Evolutionary conservation across 2,329 filamentous ascomycete species (phyloP).

Genomic region (Scopulariopsis brevicaulis): DNA sequence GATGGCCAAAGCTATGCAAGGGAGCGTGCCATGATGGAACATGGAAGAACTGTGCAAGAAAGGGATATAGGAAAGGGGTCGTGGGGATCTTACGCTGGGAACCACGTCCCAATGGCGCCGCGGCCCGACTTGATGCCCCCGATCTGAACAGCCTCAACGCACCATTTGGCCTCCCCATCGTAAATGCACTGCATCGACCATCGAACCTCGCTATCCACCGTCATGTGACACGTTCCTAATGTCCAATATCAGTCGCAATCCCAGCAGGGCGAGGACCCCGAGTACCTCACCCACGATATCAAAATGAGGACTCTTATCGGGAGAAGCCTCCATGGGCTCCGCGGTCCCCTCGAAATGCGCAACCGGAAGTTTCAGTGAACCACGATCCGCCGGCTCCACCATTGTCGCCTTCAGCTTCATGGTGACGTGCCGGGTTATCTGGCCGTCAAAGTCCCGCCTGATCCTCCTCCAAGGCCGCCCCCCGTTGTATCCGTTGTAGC

Average conservation of each 20-base stretch:
- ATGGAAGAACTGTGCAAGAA: not conserved
- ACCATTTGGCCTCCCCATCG: constrained; percentile 58
- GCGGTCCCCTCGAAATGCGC: constrained; percentile 58
- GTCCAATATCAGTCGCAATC: constrained; percentile 9
- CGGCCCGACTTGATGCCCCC: constrained; percentile 54
- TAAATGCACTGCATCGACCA: constrained; percentile 62
- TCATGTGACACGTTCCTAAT: constrained; percentile 51
- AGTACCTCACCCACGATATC: constrained; percentile 1
- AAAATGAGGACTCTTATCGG: not conserved
- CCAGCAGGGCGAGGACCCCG: not conserved
- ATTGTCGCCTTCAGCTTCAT: constrained; percentile 53
- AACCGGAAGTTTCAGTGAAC: constrained; percentile 45
- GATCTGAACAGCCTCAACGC: constrained; percentile 65
- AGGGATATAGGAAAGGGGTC: too few species aligned
- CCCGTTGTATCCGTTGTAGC: constrained; percentile 53
- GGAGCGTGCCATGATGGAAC: too few species aligned
- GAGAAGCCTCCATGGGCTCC: constrained; percentile 46
- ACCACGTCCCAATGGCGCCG: constrained; percentile 67
- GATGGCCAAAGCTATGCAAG: too few species aligned
- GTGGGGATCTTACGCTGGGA: constrained; percentile 61
- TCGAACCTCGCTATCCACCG: constrained; percentile 57
- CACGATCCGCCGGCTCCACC: constrained; percentile 49
- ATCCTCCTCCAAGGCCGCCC: constrained; percentile 28
- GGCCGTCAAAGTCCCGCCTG: constrained; percentile 32
- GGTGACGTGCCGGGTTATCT: constrained; percentile 55